Evolutionary conservation across 371 early-diverging fungal genomes (phyloP), one percentile per base, ranked within the genome.

Genomic region (Mucor sp.): DNA sequence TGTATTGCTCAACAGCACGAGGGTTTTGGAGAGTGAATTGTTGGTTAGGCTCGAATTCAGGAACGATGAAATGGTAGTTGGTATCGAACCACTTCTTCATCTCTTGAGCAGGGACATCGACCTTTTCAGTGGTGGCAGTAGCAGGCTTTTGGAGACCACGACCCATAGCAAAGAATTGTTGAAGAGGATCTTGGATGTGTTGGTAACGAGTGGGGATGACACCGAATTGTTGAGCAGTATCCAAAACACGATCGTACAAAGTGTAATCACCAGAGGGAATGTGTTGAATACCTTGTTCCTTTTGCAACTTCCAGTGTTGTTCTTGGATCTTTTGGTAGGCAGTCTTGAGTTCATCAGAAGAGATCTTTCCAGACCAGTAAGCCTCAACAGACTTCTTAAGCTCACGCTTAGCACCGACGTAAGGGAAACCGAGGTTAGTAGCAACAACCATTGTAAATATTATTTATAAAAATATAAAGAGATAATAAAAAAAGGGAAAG

Each of bases 61-160:
- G 96, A 41, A 97, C 97, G 50, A 92, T 93, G 74, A 85, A 91
- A 72, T 89, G 90, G 87, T 94, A 98, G 93, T 98, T 98, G 77
- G 98, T 97, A 79, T 98, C 97, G 77, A 97, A 98, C 94, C 94
- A 94, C 82, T 93, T 94, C 86, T 93, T 92, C 93, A 97, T 97
- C 81, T 97, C 96, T 84, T 95, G 91, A 65, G 97, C 95, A 63
- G 94, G 94, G 48, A 97, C 92, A 71, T 97, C 97, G 50, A 97
- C 83, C 79, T 88, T 88, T 57, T 81, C 81, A 28, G 79, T 71
- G 25, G 77, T 79, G 63, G 80, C 89, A 33, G 87, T 87, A 63
- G 86, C 92, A 59, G 83, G 67, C 76, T 83, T 81, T 79, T 96
- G 95, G 62, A 93, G 87, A 74, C 98, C 98, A 84, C 98, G 95